Evolutionary conservation across 495 filamentous ascomycete species (phyloP), one percentile per base, ranked within the genome.

Genomic region (Evansstolkia leycettana): DNA sequence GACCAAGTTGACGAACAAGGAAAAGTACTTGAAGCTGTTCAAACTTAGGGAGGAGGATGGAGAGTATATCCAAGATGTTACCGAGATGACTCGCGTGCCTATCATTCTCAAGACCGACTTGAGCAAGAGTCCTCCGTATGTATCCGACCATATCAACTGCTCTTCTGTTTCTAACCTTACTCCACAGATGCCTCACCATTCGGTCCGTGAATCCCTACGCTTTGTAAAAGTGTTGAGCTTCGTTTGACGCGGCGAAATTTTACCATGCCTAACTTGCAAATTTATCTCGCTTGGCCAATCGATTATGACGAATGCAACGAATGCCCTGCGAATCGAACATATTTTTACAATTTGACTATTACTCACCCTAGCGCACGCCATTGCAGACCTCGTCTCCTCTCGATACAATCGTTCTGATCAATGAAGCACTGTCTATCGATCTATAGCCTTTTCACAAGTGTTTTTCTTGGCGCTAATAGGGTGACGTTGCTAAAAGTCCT

Each of bases 21-120:
- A 96, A 68, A 94, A 92, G 62, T 96, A 95, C 58, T 55, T 94
- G 40, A 84, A 79, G 48, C 66, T 86, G 33, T 96, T 98, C 66
- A 78, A 77, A 46, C 64, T 98, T 46, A 68, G 92, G 29, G 92
- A 98, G 50, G 86, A 92, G 61, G 80, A 82, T 42, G 87, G 92
- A 23, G 85, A 95, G 36, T 88, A 92, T 64, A 94, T 98, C 48
- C 90, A 98, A 57, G 90, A 96, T 55, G 87, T 98, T 41, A 85
- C 76, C 17, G 90, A 98, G 70, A 94, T 98, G 85, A 89, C 86
- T 24, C 72, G 87, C 37, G 84, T 98, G 33, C 90, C 90, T 2
- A 83, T 98, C 39, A 94, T 96, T 48, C 62, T 98, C 34, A 98
- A 95, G 77, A 98, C 90, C 23, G 90, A 98, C 62, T 72, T 98